Conservation (phyloP, 2,329 filamentous ascomycete genomes). For the Fusarium aywerte region DNA sequence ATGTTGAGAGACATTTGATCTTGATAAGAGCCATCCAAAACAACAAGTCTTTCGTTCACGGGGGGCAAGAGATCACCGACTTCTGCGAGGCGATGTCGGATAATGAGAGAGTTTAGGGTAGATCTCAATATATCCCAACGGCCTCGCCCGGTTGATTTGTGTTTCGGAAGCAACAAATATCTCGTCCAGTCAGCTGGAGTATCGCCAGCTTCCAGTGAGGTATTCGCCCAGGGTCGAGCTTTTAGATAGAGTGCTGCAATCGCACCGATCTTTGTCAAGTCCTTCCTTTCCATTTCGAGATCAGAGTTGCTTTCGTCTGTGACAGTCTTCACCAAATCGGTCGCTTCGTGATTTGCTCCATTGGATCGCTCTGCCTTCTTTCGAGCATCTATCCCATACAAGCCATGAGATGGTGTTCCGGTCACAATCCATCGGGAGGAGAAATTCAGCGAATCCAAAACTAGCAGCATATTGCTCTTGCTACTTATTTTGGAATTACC, state of each 20-base stretch:
- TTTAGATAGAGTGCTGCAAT: conserved; percentile 78
- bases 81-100: conserved; percentile 81
- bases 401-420: conserved; percentile 85
- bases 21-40: conserved; percentile 83
- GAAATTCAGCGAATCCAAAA: conserved; percentile 66
- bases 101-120: conserved; percentile 80
- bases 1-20: conserved; percentile 86
- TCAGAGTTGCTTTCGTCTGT: conserved; percentile 49
- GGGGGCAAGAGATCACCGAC: conserved; percentile 76
- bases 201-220: conserved; percentile 62
- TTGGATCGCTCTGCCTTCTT: not conserved
- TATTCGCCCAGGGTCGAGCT: conserved; percentile 81
- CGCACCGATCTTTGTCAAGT: conserved; percentile 73
- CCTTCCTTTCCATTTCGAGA: conserved; percentile 65
- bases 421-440: conserved; percentile 89
- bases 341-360: not conserved
- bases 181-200: conserved; percentile 74
- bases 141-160: conserved; percentile 63
- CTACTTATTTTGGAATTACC: conserved; percentile 69
- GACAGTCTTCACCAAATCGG: not conserved
- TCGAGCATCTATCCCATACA: conserved; percentile 72
- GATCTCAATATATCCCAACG: conserved; percentile 71
- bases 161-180: conserved; percentile 72
- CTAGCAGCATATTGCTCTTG: conserved; percentile 65
- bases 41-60: conserved; percentile 75